Conservation (phyloP, 805 yeast genomes). For the Candida chauliodis region DNA sequence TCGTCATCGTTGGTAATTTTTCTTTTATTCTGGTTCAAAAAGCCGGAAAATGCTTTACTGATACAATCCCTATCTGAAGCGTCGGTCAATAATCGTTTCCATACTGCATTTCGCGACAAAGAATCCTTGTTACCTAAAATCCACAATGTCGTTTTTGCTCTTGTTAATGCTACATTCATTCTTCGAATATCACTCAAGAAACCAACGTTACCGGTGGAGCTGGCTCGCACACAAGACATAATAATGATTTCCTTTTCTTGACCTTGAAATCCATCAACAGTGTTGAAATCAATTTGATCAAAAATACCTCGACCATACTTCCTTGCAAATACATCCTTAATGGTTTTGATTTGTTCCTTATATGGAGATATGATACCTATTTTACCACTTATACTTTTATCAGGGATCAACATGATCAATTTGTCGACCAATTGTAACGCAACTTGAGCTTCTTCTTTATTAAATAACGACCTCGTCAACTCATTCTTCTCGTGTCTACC, state of each 20-base stretch:
- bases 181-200: conserved; percentile 88
- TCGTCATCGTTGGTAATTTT: conserved; percentile 1
- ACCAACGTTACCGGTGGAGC: conserved; percentile 67
- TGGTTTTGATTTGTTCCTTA: conserved; percentile 71
- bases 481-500: conserved; percentile 61
- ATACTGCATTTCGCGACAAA: conserved; percentile 59
- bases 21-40: conserved; percentile 16
- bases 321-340: conserved; percentile 55
- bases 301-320: conserved; percentile 62
- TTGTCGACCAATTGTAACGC: conserved; percentile 63
- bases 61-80: conserved; percentile 50
- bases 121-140: conserved; percentile 78
- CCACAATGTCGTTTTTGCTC: conserved; percentile 93
- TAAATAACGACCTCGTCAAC: conserved; percentile 67
- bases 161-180: conserved; percentile 95
- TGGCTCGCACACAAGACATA: conserved; percentile 93
- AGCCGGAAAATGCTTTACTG: conserved; percentile 33
- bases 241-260: conserved; percentile 94
- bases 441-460: conserved; percentile 65
- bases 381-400: conserved; percentile 57
- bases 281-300: conserved; percentile 77
- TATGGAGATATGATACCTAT: conserved; percentile 95
- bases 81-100: conserved; percentile 68
- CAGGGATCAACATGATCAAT: conserved; percentile 47
- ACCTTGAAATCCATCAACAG: conserved; percentile 90